Conservation (phyloP, 129 eudicot species). For the Dittrichia graveolens region DNA sequence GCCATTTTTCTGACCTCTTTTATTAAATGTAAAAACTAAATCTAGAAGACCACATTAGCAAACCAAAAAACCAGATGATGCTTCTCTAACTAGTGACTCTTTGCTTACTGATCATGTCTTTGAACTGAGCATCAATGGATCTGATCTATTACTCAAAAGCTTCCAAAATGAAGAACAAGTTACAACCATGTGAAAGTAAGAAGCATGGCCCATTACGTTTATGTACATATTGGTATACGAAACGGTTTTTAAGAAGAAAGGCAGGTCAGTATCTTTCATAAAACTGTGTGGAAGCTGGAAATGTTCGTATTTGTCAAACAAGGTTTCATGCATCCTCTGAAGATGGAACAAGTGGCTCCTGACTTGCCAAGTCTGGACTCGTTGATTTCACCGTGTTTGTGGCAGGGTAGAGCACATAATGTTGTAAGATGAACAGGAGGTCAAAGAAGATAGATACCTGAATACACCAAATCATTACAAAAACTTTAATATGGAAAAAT, state of each 20-base stretch:
- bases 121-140: not conserved
- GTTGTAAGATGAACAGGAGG: conserved; percentile 83
- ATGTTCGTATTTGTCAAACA: conserved; percentile 1
- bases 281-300: not conserved
- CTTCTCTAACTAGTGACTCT: too few relatives aligned
- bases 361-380: conserved; percentile 44
- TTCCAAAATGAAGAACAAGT: conserved; percentile 4
- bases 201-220: conserved; percentile 1
- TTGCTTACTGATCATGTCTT: too few relatives aligned
- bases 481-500: not conserved
- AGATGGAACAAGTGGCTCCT: conserved; percentile 64
- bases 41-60: too few relatives aligned
- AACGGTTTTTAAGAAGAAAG: conserved; percentile 11
- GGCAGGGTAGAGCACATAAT: conserved; percentile 74
- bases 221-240: conserved; percentile 14
- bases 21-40: too few relatives aligned
- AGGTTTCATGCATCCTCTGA: conserved; percentile 31
- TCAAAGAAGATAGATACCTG: conserved; percentile 94
- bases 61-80: too few relatives aligned
- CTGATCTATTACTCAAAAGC: not conserved
- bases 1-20: too few relatives aligned
- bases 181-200: conserved; percentile 11
- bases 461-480: conserved; percentile 3
- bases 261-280: not conserved
- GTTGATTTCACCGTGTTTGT: conserved; percentile 31